Conservation (phyloP, 2,329 filamentous ascomycete genomes). For the Aspergillus novoparasiticus region DNA sequence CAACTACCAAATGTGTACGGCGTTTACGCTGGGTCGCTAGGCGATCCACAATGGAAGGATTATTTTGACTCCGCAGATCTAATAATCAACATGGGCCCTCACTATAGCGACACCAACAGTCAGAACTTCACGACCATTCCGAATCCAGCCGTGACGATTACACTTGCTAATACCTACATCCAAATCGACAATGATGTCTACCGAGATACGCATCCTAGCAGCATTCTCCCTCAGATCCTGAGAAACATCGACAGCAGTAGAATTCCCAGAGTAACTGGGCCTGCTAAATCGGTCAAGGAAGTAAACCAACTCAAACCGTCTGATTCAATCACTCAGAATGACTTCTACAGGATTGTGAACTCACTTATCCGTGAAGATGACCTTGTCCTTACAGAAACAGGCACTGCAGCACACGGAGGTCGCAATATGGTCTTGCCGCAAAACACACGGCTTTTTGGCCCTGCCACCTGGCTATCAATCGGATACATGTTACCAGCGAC, state of each 20-base stretch:
- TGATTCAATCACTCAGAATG: not conserved
- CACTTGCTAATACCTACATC: constrained; percentile 75
- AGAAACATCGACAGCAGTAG: constrained; percentile 60
- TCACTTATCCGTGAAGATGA: constrained; percentile 55
- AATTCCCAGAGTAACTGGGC: constrained; percentile 45
- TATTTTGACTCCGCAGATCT: constrained; percentile 43
- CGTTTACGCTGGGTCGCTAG: constrained; percentile 50
- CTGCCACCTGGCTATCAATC: constrained; percentile 62
- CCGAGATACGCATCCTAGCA: constrained; percentile 74
- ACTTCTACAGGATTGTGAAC: constrained; percentile 50
- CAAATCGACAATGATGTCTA: constrained; percentile 72
- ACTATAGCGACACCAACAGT: constrained; percentile 49
- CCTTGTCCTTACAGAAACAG: constrained; percentile 61
- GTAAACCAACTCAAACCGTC: constrained; percentile 49
- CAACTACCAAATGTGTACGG: constrained; percentile 50
- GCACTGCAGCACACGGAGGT: constrained; percentile 59
- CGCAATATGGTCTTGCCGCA: constrained; percentile 54
- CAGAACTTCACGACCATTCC: constrained; percentile 80
- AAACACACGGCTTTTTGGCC: constrained; percentile 52
- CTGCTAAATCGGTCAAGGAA: constrained; percentile 25
- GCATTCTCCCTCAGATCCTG: constrained; percentile 72
- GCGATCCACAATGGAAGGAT: constrained; percentile 25
- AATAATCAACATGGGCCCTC: constrained; percentile 38
- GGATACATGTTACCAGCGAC: constrained; percentile 63
- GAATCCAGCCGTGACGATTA: constrained; percentile 74